Base-by-base conservation (phyloP, 345 rosid genomes). In the Salix udensis region DNA sequence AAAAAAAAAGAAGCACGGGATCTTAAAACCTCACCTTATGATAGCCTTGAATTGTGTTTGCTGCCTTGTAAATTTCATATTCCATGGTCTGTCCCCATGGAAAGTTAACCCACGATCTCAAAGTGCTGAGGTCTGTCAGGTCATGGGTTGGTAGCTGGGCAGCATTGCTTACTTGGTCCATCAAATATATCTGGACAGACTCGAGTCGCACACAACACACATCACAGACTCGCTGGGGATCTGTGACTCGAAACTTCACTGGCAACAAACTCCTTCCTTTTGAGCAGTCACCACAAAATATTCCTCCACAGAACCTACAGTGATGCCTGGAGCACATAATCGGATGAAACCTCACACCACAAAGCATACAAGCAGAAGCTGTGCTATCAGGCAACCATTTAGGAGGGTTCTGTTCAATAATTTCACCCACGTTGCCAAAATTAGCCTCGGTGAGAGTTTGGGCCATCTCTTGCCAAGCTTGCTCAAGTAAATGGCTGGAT, bases 41-140 rank as follows among this genome's bases (percentile, higher is more conserved):
- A 83, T 95, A 93, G 70, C 91, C 89, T 12, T 86, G 88, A 44
- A 93, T 84, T 24, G 93, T 83, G 68, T 95, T 95, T 77, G 97
- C 84, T 71, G 98, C 97, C 84, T 95, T 95, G 70, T 95, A 95
- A 73, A 95, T 93, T 80, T 95, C 98, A 77, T 88, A 82, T 76
- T 91, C 97, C 98, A 95, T 89, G 62, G 96, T 88, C 65, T 91
- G 96, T 60, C 92, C 96, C 98, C 98, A 95, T 0, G 98, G 98
- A 84, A 95, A 93, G 83, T 95, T 95, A 70, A 91, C 82, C 98
- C 98, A 95, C 75, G 98, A 93, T 84, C 98, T 93, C 87, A 93
- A 85, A 0, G 98, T 95, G 83, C 98, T 93, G 74, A 95, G 97
- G 83, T 95, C 98, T 42, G 97, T 93, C 82, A 93, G 81, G 81